Base-by-base conservation (phyloP, 1,284 basidiomycete species). In the Exobasidium cylindrosporum region DNA sequence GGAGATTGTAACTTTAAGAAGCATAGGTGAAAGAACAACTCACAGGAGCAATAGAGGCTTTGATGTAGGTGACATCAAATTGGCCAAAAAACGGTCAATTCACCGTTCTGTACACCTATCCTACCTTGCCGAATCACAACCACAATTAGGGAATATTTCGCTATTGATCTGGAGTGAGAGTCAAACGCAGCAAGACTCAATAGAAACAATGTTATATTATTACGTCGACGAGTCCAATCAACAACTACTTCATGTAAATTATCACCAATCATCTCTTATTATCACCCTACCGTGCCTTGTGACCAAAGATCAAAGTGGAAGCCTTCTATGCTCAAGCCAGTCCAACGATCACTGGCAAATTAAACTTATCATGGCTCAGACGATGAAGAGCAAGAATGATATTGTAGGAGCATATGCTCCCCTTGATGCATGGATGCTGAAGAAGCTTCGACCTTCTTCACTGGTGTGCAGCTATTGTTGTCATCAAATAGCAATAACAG, bases 81-180 rank as follows among this genome's bases (percentile, higher is more conserved):
- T n/a, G n/a, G n/a, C n/a, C n/a, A n/a, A n/a, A n/a, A n/a, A n/a
- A n/a, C n/a, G n/a, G n/a, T n/a, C n/a, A n/a, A n/a, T n/a, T n/a
- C n/a, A n/a, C n/a, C n/a, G n/a, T n/a, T n/a, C n/a, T n/a, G n/a
- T n/a, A n/a, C 62, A 62, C 3, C 55, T 70, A 47, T 64, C 62
- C 29, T 69, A 26, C 60, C 52, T 67, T n/a, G 67, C 55, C 56
- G 69, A 72, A 54, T 55, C 65, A 4, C 69, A 72, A 50, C 61
- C 58, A 26, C 43, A 58, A 11, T 47, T 72, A 10, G 67, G 67
- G 0, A 28, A 32, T 13, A 43, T 72, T n/a, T 63, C 63, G 14
- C 59, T 72, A 17, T 26, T 67, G 26, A 45, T 72, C 3, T 69
- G 67, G 63, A 21, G 21, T 26, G 31, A 32, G 11, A 30, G 30